phyloP scores from a whole-genome alignment of 169 alveolate genomes.

The Plasmodium fragile region DNA sequence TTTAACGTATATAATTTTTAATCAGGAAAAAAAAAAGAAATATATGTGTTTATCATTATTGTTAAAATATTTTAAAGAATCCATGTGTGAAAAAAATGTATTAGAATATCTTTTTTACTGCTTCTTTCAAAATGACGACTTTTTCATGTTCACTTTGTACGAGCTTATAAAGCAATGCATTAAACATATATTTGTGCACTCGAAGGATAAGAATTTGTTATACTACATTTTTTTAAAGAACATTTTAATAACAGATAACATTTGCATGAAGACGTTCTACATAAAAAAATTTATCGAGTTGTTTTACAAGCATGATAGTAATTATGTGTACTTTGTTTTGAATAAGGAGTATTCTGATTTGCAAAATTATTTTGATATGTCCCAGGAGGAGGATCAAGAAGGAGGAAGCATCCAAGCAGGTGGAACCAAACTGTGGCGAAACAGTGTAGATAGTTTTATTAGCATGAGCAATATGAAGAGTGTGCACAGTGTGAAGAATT shows the following conservation, averaged over 20 bases:
- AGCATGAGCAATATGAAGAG: not conserved
- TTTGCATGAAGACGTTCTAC: conserved; percentile 61
- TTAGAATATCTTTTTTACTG: conserved; percentile 69
- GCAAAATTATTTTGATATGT: conserved; percentile 18
- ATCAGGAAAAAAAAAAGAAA: conserved; percentile 73
- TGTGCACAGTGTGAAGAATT: not conserved
- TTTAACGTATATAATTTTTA: conserved; percentile 72
- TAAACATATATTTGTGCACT: conserved; percentile 45
- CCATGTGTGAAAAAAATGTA: conserved; percentile 67
- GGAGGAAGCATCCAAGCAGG: not conserved
- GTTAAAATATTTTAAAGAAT: conserved; percentile 59
- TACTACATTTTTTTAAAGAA: conserved; percentile 70
- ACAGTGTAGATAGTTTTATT: not conserved
- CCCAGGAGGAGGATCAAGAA: not conserved
- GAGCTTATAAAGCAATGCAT: conserved; percentile 70
- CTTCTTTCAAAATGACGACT: conserved; percentile 61
- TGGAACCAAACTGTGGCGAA: not conserved
- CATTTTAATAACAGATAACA: conserved; percentile 30
- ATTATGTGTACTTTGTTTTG: conserved; percentile 37
- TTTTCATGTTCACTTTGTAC: conserved; percentile 48
- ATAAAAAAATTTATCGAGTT: conserved; percentile 66
- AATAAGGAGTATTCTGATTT: conserved; percentile 58
- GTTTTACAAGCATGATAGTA: conserved; percentile 63
- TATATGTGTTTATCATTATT: conserved; percentile 56
- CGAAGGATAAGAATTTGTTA: conserved; percentile 47